Base-by-base conservation (phyloP, 2,329 filamentous ascomycete genomes). In the Paracamarosporium sp. region DNA sequence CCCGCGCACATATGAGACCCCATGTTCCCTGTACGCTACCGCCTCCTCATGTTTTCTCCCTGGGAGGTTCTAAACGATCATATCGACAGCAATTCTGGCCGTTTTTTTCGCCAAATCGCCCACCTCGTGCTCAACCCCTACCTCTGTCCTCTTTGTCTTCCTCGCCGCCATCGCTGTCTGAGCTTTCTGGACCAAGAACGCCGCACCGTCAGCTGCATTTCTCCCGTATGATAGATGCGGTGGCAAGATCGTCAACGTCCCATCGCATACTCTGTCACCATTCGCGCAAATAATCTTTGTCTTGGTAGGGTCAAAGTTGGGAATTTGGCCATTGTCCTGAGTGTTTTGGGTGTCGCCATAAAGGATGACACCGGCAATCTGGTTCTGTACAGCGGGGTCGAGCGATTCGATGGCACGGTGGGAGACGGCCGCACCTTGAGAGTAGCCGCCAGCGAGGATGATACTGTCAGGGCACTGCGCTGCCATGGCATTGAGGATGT, bases 191-290 rank as follows among this genome's bases (percentile, higher is more conserved):
- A 64, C 62, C 56, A 75, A 59, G 47, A 75, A 75, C 1, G 63
- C 58, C 0, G 66, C 61, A 3, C 72, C 72, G 43, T 75, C 70
- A 41, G 64, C 48, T 9, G 70, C 72, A 22, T 69, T 58, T 12
- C 31, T 9, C 4, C 71, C 70, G 52, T 75, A 75, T 5, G 69
- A 71, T 56, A 75, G 57, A 56, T 75, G 72, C 5, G 70, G 59
- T 12, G 72, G 66, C 41, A 67, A 38, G 13, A 76, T 65, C 0
- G 59, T 72, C 22, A 78, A 65, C 0, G 80, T 80, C 31, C 83
- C 80, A 4, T 69, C 53, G 57, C 84, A 86, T 5, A 86, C 83
- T 9, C 80, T 72, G 61, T 86, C 84, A 0, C 81, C 83, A 3
- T 61, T 44, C 28, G 82, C 78, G 57, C 84, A 86, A 35, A 81